Evolutionary conservation across 1,139 yeast species (phyloP).

Genomic region (Diutina scorzettiae): DNA sequence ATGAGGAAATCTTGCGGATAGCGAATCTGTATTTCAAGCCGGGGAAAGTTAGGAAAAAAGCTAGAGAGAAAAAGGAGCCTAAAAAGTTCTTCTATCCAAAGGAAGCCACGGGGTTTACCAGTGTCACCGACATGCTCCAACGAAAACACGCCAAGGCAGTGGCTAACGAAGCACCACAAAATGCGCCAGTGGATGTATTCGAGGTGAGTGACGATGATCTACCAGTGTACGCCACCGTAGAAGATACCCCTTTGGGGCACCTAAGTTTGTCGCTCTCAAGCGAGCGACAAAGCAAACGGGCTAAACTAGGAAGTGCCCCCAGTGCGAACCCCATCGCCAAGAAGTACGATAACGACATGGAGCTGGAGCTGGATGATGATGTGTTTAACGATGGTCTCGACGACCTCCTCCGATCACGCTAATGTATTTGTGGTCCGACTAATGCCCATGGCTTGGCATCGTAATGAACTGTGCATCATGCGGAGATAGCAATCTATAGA

Average conservation of each 20-base stretch:
- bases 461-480: too few species aligned
- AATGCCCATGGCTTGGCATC: too few species aligned
- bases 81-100: slow-evolving; percentile 1
- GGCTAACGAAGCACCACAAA: background rate
- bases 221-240: background rate
- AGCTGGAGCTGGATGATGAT: background rate
- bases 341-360: background rate
- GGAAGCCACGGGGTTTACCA: background rate
- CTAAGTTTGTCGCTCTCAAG: too few species aligned
- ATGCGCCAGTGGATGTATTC: background rate
- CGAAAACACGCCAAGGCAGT: too few species aligned
- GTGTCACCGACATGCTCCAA: slow-evolving; percentile 5
- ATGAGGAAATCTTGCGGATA: slow-evolving; percentile 56
- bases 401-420: background rate
- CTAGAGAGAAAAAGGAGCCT: background rate
- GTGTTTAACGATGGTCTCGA: slow-evolving; percentile 5
- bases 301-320: too few species aligned
- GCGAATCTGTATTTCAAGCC: slow-evolving; percentile 38
- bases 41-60: background rate
- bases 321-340: background rate
- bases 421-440: too few species aligned
- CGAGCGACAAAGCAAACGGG: too few species aligned
- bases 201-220: background rate
- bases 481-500: too few species aligned
- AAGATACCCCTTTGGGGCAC: background rate